These are phyloP conservation scores for Craspedostauros australis DNA, from an alignment of 108 stramenopile genomes.

Conservation along the genomic window DNA sequence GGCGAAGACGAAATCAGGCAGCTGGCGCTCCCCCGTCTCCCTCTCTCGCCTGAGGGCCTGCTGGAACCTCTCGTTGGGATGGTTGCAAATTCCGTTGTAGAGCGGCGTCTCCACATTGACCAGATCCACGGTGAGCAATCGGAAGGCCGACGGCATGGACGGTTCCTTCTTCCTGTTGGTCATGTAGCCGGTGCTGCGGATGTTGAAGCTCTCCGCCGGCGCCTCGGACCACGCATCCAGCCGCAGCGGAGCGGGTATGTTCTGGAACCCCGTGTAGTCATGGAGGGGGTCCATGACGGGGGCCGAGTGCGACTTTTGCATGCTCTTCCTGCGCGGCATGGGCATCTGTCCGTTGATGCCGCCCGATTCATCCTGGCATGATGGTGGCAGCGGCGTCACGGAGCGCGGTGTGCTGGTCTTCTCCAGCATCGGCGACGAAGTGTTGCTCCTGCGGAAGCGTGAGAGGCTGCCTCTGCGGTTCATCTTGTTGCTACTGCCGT, in stretches of 20 bases:
- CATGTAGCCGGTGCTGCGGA: constrained; percentile 76
- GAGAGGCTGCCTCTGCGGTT: background rate
- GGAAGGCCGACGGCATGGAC: constrained; percentile 67
- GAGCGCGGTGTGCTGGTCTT: no score
- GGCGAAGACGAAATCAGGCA: constrained; percentile 68
- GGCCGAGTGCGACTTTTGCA: background rate
- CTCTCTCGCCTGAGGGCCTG: constrained; percentile 43
- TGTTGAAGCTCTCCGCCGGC: constrained; percentile 62
- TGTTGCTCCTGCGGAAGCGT: background rate
- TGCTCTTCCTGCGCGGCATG: no score
- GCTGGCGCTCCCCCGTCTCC: constrained; percentile 31
- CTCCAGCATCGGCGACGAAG: no score
- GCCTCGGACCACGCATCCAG: constrained; percentile 72
- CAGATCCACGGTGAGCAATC: constrained; percentile 74
- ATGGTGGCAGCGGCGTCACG: constrained; percentile 6
- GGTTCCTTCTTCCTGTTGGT: constrained; percentile 53
- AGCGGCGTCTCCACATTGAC: constrained; percentile 56
- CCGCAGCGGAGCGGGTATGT: constrained; percentile 11
- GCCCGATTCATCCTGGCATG: no score
- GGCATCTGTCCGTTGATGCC: no score
- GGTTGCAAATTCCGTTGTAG: constrained; percentile 68
- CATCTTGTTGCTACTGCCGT: background rate
- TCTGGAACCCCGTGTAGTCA: no score
- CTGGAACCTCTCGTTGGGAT: constrained; percentile 82
- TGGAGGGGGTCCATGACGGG: no score